These are phyloP conservation scores for Syncephalastrum racemosum DNA, from an alignment of 371 early-diverging fungal genomes.

Conservation along the genomic window DNA sequence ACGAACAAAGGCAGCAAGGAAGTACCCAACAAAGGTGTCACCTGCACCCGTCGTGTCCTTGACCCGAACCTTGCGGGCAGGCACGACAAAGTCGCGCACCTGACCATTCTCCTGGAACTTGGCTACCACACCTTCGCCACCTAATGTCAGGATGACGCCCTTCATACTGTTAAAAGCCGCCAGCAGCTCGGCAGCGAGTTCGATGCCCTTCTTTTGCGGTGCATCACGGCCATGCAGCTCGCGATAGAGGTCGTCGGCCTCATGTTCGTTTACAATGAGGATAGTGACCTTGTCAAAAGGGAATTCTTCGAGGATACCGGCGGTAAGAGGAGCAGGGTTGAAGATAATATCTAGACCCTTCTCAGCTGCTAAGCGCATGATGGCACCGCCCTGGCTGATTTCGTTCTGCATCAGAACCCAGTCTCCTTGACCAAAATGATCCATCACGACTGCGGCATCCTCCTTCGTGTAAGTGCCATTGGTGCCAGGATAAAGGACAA, in stretches of 20 bases:
- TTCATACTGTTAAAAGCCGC: constrained; percentile 44
- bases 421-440: constrained; percentile 56
- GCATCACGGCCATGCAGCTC: constrained; percentile 25
- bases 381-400: constrained; percentile 69
- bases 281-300: constrained; percentile 70
- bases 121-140: constrained; percentile 64
- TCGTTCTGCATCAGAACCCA: constrained; percentile 87
- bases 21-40: constrained; percentile 88
- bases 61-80: constrained; percentile 46
- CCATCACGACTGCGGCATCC: constrained; percentile 32
- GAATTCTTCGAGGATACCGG: constrained; percentile 49
- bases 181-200: constrained; percentile 42
- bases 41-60: constrained; percentile 81
- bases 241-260: constrained; percentile 54
- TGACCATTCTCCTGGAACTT: constrained; percentile 34
- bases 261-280: constrained; percentile 81
- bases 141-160: constrained; percentile 75
- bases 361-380: constrained; percentile 58
- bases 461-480: constrained; percentile 59
- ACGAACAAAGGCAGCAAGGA: constrained; percentile 62
- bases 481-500: constrained; percentile 83
- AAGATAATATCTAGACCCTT: constrained; percentile 70
- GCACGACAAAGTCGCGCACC: constrained; percentile 37
- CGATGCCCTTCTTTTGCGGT: constrained; percentile 23
- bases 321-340: constrained; percentile 87